Percentiles rank a stretch among this genome's conserved stretches.
phyloP scores from a whole-genome alignment of 2,329 filamentous ascomycete genomes.

The Aspergillus sp. region DNA sequence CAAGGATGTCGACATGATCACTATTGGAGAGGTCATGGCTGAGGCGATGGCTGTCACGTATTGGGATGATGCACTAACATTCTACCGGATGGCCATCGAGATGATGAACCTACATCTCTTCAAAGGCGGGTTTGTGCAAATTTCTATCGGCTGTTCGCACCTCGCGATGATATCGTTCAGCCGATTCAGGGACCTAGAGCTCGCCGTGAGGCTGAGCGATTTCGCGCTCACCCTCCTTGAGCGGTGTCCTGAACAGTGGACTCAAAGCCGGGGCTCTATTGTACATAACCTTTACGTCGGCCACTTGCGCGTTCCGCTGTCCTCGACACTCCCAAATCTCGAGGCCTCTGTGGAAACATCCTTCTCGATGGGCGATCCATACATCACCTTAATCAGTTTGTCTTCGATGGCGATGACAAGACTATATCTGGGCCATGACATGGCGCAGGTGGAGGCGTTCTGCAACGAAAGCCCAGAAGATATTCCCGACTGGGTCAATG shows the following conservation, averaged over 20 bases:
- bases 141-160: slow-evolving; percentile 60
- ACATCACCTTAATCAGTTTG: slow-evolving; percentile 59
- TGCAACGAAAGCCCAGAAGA: slow-evolving; percentile 60
- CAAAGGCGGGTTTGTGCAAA: slow-evolving; percentile 57
- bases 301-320: slow-evolving; percentile 58
- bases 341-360: slow-evolving; percentile 59
- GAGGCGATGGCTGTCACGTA: slow-evolving; percentile 61
- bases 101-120: slow-evolving; percentile 59
- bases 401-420: slow-evolving; percentile 60
- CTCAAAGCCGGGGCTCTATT: slow-evolving; percentile 57
- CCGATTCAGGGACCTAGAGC: slow-evolving; percentile 59
- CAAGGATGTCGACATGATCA: slow-evolving; percentile 45
- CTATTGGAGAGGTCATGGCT: slow-evolving; percentile 57
- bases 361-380: slow-evolving; percentile 59
- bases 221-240: slow-evolving; percentile 56
- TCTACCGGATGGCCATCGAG: slow-evolving; percentile 61
- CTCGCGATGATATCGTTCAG: slow-evolving; percentile 58
- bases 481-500: slow-evolving; percentile 57
- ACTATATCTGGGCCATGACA: slow-evolving; percentile 59
- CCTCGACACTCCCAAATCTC: slow-evolving; percentile 54
- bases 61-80: slow-evolving; percentile 61
- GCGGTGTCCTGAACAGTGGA: slow-evolving; percentile 55
- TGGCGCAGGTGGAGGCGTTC: slow-evolving; percentile 59
- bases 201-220: slow-evolving; percentile 56
- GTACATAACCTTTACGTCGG: slow-evolving; percentile 63